These are phyloP conservation scores for Colletotrichum echinochloae DNA, from an alignment of 2,329 filamentous ascomycete species.

Conservation along the genomic window DNA sequence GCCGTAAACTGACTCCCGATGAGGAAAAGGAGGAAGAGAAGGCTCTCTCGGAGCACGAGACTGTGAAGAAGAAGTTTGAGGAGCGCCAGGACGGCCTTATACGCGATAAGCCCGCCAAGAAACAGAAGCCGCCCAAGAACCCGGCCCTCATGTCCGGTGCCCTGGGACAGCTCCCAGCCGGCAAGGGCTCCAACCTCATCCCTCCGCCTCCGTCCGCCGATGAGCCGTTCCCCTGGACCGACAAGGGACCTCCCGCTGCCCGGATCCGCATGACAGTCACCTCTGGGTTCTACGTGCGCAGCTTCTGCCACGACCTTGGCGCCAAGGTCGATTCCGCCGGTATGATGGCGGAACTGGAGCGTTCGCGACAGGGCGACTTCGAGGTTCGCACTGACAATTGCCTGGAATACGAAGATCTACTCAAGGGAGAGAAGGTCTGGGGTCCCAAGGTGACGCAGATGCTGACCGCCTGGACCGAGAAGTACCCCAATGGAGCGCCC, in stretches of 20 bases:
- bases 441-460: conserved; percentile 74
- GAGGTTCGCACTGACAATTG: conserved; percentile 76
- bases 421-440: conserved; percentile 84
- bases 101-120: conserved; percentile 60
- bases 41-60: conserved; percentile 67
- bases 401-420: conserved; percentile 82
- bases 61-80: conserved; percentile 69
- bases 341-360: conserved; percentile 86
- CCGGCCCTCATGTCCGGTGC: conserved; percentile 69
- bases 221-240: conserved; percentile 68
- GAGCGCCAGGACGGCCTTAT: conserved; percentile 69
- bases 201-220: conserved; percentile 59
- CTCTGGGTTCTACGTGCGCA: conserved; percentile 96
- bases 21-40: conserved; percentile 67
- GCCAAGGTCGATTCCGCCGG: conserved; percentile 83
- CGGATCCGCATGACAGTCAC: conserved; percentile 92
- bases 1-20: conserved; percentile 63
- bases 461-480: conserved; percentile 56
- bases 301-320: conserved; percentile 91
- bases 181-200: conserved; percentile 66
- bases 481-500: conserved; percentile 44
- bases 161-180: conserved; percentile 63
- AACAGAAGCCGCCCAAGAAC: conserved; percentile 50
- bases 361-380: conserved; percentile 86
- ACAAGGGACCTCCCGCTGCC: conserved; percentile 78